Conservation (phyloP, 345 rosid species). For the Theobroma cacao region DNA sequence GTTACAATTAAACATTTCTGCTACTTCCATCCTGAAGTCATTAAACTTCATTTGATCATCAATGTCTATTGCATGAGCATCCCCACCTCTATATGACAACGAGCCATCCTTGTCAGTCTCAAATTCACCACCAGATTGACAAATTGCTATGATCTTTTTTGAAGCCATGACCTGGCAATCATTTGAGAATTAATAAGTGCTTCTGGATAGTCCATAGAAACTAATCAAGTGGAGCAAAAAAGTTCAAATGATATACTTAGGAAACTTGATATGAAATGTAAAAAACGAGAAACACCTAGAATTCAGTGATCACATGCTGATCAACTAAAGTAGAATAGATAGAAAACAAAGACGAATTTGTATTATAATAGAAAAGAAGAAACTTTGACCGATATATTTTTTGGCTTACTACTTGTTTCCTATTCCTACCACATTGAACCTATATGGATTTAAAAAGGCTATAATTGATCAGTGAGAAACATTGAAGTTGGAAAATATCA, state of each 20-base stretch:
- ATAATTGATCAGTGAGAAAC: not conserved
- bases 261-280: not conserved
- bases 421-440: not conserved
- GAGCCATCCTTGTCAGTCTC: slow-evolving; percentile 44
- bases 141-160: slow-evolving; percentile 64
- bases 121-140: slow-evolving; percentile 67
- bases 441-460: not conserved
- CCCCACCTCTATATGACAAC: slow-evolving; percentile 55
- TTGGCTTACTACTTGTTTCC: not conserved
- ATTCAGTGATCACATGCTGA: not conserved
- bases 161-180: slow-evolving; percentile 54
- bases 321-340: not conserved
- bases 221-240: not conserved
- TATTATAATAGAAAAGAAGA: not conserved
- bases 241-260: not conserved
- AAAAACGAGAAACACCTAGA: not conserved
- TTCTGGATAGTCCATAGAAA: not conserved
- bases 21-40: slow-evolving; percentile 64
- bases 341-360: not conserved
- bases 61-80: slow-evolving; percentile 67
- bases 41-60: slow-evolving; percentile 45
- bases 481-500: not conserved
- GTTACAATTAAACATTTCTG: slow-evolving; percentile 58
- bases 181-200: not conserved
- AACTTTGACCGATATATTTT: not conserved